Evolutionary conservation across 2,329 filamentous ascomycete species (phyloP), one percentile per base, ranked within the genome.

Genomic region (Scytalidium lignicola): DNA sequence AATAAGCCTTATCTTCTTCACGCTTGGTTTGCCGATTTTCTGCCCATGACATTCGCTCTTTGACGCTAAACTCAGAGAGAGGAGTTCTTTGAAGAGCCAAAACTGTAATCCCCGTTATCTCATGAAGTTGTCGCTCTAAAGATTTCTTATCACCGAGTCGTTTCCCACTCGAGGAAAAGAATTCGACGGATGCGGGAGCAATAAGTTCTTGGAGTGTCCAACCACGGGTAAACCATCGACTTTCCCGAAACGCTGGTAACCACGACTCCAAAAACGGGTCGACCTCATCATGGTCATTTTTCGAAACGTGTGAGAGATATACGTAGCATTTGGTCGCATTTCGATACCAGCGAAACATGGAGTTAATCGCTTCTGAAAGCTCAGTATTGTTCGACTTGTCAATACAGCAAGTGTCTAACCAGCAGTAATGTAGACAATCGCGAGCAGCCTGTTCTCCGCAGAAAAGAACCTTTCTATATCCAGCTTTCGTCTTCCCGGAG

Each of bases 1-100:
- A 72, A 43, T 75, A 75, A 0, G 44, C 48, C 20, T 19, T 51
- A 6, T 54, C 73, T 48, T 75, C 72, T 0, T 48, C 20, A 2
- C 66, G 54, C 0, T 61, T 66, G 0, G 70, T 72, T 2, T 58
- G n/a, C 0, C 71, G 62, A 8, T 58, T 49, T 2, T 64, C 56
- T 2, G 70, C 69, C 71, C 70, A 58, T 26, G 47, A 54, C 46
- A 56, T 49, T 48, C 51, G 29, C 20, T 56, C 15, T 64, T 65
- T 15, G 64, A 65, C 1, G 65, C 67, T 47, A 18, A 56, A 53
- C 12, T 3, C n/a, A 37, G 49, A 51, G 26, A 52, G 9, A 37
- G 19, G 2, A 22, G 10, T 17, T 47, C 54, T 52, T 47, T 20
- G 49, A 41, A 58, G 48, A 32, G 54, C 52, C 3, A 6, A 6